Evolutionary conservation across 257 asterid species (phyloP), one percentile per base, ranked within the genome.

Genomic region (Ilex asprella): DNA sequence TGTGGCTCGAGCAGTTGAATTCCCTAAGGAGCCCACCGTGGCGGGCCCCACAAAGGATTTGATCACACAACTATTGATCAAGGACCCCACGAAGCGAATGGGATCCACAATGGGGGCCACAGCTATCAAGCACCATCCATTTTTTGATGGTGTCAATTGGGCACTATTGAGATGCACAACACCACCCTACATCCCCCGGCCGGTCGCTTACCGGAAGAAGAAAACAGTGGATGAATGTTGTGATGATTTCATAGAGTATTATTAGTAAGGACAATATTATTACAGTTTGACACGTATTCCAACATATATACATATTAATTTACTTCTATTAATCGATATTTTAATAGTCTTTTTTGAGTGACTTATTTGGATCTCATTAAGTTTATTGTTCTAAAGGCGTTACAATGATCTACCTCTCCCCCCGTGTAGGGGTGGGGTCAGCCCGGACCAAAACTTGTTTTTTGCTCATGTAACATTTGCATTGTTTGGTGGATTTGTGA

Each of bases 71-170:
- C 68, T 88, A 8, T 59, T 87, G 73, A 75, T 67, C 61, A 85
- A 85, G 76, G 86, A 83, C 27, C 89, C 96, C 10, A 67, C 59
- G 21, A 78, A 74, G 83, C 82, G 94, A 64, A 78, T 85, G 94
- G 94, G 94, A 62, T 79, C 91, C 15, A 71, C 43, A 39, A 71
- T 79, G 77, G 96, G 94, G n/a, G 94, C 91, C 8, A 50, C 87
- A 3, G 77, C 94, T 16, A 73, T 88, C 60, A 88, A 85, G 79
- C 82, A 75, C 50, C 96, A 85, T 56, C 72, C 84, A 0, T 88
- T 85, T 70, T 88, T 88, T 75, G 75, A 71, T 64, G 84, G 88
- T 74, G 91, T 88, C 49, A 85, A 88, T 71, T 88, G 96, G 91
- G 88, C 96, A 64, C 71, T 85, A 32, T 75, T 88, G 76, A 79